Percentiles rank a stretch among this genome's conserved stretches.
phyloP scores from a whole-genome alignment of 2,329 filamentous ascomycete species.

The Scolecobasidium constrictum region DNA sequence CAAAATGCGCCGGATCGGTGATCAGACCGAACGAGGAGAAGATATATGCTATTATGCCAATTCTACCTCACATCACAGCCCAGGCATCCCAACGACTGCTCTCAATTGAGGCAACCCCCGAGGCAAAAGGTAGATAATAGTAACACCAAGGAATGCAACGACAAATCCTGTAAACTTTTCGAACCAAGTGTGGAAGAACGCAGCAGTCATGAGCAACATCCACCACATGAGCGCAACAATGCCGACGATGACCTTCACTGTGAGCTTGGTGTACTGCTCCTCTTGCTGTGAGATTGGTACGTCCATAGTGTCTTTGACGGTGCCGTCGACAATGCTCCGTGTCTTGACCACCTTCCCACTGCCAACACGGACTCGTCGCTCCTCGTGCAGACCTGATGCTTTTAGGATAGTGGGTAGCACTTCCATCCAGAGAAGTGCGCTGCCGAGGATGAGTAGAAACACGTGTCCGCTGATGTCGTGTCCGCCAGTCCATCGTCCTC shows the following conservation, averaged over 20 bases:
- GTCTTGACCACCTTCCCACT: constrained; percentile 44
- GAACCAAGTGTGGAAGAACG: constrained; percentile 97
- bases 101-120: constrained; percentile 31
- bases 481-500: constrained; percentile 81
- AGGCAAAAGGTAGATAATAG: constrained; percentile 37
- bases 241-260: constrained; percentile 41
- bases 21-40: no score
- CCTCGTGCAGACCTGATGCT: constrained; percentile 41
- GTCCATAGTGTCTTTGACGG: constrained; percentile 10
- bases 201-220: constrained; percentile 98
- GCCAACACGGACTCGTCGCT: constrained; percentile 51
- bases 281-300: constrained; percentile 9
- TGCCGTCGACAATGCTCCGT: constrained; percentile 7
- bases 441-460: constrained; percentile 80
- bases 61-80: constrained; percentile 18
- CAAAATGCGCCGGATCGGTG: no score
- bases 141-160: constrained; percentile 35
- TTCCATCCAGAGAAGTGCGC: constrained; percentile 72
- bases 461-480: constrained; percentile 96
- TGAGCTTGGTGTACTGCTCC: constrained; percentile 28
- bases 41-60: background rate
- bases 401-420: constrained; percentile 50
- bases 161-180: constrained; percentile 60
- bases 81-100: constrained; percentile 36
- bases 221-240: constrained; percentile 69